Evolutionary conservation across 1,284 basidiomycete genomes (phyloP), one percentile per base, ranked within the genome.

Genomic region (Paramarasmius palmivorus): DNA sequence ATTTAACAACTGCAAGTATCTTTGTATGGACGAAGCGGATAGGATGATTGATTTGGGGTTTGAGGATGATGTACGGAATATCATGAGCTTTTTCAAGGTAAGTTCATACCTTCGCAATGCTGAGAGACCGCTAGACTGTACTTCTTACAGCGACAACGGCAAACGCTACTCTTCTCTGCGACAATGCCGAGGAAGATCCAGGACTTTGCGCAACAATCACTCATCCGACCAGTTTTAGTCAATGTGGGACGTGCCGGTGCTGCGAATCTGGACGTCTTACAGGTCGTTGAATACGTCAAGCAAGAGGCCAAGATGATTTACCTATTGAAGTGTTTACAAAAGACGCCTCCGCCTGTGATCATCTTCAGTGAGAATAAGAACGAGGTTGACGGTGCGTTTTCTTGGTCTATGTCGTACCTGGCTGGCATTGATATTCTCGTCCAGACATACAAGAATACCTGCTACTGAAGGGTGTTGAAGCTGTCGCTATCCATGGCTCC

Each of bases 291-390:
- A 72, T 98, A 97, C 64, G 97, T 99, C 61, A 98, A 98, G 72
- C 94, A 96, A 65, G 97, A 99, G 70, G 95, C 96, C 0, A 99
- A 99, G 73, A 98, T 99, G 96, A 94, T 98, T 0, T 98, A 98
- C 68, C 81, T 99, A 14, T 77, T 99, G 42, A 97, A 99, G 70
- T 97, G 95, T 69, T 71, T 99, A 56, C 97, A 99, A 68, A 99
- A 99, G 76, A 99, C 97, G 1, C 90, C 97, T 1, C 97, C 97
- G 9, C 97, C 97, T 0, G 95, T 97, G 52, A 98, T 99, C 70
- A 86, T 99, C 53, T 99, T 99, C 70, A 95, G 92, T 61, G 96
- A 99, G 68, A 98, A 97, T 75, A 99, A 99, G 79, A 98, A 98
- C 65, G 97, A 99, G 68, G 97, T 99, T 19, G 97, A 99, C 68